phyloP scores from a whole-genome alignment of 2,329 filamentous ascomycete species.

The Aspergillus sp. region DNA sequence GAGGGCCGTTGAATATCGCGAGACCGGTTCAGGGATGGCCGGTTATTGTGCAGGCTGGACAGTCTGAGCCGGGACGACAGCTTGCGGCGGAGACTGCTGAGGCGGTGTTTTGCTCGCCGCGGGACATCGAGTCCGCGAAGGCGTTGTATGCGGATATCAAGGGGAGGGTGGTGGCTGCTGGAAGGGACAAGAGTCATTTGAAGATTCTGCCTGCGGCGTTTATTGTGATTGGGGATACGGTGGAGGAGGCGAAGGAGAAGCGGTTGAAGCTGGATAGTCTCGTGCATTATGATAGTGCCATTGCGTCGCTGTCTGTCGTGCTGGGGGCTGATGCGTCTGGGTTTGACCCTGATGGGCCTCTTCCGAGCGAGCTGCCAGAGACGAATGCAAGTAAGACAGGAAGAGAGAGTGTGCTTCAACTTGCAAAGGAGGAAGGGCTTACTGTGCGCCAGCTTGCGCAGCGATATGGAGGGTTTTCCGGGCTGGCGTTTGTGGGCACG shows the following conservation, averaged over 20 bases:
- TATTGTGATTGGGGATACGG: constrained; percentile 41
- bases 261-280: constrained; percentile 39
- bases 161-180: constrained; percentile 31
- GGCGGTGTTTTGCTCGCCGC: constrained; percentile 44
- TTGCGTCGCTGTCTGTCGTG: constrained; percentile 45
- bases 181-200: constrained; percentile 35
- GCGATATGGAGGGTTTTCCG: constrained; percentile 28
- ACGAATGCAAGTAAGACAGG: constrained; percentile 42
- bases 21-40: constrained; percentile 46
- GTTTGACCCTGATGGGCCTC: constrained; percentile 44
- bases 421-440: constrained; percentile 35
- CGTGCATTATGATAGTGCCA: constrained; percentile 40
- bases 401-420: constrained; percentile 41
- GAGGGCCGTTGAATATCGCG: constrained; percentile 39
- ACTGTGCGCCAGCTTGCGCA: constrained; percentile 31
- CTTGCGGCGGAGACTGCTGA: constrained; percentile 44
- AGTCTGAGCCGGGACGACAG: constrained; percentile 40
- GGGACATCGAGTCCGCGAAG: constrained; percentile 38
- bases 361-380: constrained; percentile 36
- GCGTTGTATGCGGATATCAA: constrained; percentile 40
- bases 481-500: constrained; percentile 31
- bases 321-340: constrained; percentile 40
- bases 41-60: constrained; percentile 45
- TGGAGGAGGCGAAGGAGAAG: constrained; percentile 40
- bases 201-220: constrained; percentile 43